Conservation (phyloP, 768 basidiomycete genomes). For the Rhodotorula taiwanensis region DNA sequence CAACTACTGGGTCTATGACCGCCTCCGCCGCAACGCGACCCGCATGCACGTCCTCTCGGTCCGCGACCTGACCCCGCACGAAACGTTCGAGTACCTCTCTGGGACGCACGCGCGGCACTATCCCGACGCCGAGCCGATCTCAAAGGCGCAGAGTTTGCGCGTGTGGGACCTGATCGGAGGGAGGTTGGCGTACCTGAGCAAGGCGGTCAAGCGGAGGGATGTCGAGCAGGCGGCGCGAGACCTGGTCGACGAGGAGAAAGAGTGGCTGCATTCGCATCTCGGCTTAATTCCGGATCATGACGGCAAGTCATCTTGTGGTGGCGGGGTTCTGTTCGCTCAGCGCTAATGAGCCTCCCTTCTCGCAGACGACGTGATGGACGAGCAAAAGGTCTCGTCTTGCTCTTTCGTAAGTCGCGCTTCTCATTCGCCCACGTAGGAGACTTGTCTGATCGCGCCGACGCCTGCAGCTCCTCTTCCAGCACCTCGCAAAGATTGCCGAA, state of each 20-base stretch:
- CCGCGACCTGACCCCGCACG: slow-evolving; percentile 58
- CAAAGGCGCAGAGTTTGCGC: slow-evolving; percentile 51
- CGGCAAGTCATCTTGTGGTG: neutral
- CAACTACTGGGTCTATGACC: slow-evolving; percentile 30
- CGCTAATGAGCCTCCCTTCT: slow-evolving; percentile 49
- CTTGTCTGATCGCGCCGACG: neutral
- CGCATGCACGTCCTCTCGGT: slow-evolving; percentile 72
- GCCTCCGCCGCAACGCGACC: slow-evolving; percentile 49
- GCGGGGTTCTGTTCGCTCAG: slow-evolving; percentile 46
- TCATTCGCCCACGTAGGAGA: neutral
- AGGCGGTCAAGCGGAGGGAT: slow-evolving; percentile 57
- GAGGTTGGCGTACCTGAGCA: slow-evolving; percentile 67
- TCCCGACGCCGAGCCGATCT: slow-evolving; percentile 45
- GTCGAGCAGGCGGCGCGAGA: slow-evolving; percentile 59
- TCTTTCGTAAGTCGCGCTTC: slow-evolving; percentile 10
- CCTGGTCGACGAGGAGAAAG: slow-evolving; percentile 65
- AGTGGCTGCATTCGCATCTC: slow-evolving; percentile 56
- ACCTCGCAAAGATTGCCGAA: slow-evolving; percentile 21
- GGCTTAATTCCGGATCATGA: neutral
- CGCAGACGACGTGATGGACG: slow-evolving; percentile 81
- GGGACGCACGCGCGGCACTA: slow-evolving; percentile 52
- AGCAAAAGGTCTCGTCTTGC: slow-evolving; percentile 50
- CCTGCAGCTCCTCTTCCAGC: slow-evolving; percentile 39
- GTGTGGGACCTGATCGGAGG: slow-evolving; percentile 58
- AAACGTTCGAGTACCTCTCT: slow-evolving; percentile 56